Evolutionary conservation across 2,329 filamentous ascomycete species (phyloP), one percentile per base, ranked within the genome.

Genomic region (Seiridium cupressi): DNA sequence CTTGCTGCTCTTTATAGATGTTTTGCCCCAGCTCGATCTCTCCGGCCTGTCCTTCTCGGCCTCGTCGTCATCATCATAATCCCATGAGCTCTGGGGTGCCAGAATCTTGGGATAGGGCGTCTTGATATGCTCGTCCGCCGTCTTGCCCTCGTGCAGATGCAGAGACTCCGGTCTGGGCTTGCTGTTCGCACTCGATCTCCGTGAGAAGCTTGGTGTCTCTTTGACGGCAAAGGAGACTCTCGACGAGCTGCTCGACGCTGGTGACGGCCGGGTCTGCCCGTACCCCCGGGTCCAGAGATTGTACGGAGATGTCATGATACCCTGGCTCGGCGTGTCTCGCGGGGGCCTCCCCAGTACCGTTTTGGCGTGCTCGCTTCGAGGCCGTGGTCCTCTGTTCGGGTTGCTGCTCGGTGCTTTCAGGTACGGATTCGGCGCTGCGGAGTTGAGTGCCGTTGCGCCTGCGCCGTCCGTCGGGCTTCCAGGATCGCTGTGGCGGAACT

Each of bases 31-130:
- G 44, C 55, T 49, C 46, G 46, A 38, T 32, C 55, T 49, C 57
- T 55, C 42, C 31, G 46, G 35, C 47, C 44, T 31, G 2, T 60
- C 40, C 10, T 48, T 58, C 35, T 56, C 44, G 48, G 46, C 35
- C 11, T 13, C n/a, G 10, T 13, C 3, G 10, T 47, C 61, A 32
- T 62, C 62, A 48, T 65, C 63, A 7, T 64, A 59, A 34, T 69
- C 66, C 40, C 66, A 69, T 1, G 57, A 57, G 57, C 66, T 69
- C 34, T 53, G 54, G 32, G 54, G 54, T 32, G 44, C 35, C 26
- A 36, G 9, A 32, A 32, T 10, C 3, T 36, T 9, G 6, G 63
- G 64, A 38, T 62, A 65, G 3, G 64, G 61, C 44, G 64, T 64
- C 59, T 62, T 65, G 47, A 60, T 32, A 44, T 58, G 49, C 26